These are phyloP conservation scores for Cadophora gregata DNA, from an alignment of 2,329 filamentous ascomycete genomes.

Conservation along the genomic window DNA sequence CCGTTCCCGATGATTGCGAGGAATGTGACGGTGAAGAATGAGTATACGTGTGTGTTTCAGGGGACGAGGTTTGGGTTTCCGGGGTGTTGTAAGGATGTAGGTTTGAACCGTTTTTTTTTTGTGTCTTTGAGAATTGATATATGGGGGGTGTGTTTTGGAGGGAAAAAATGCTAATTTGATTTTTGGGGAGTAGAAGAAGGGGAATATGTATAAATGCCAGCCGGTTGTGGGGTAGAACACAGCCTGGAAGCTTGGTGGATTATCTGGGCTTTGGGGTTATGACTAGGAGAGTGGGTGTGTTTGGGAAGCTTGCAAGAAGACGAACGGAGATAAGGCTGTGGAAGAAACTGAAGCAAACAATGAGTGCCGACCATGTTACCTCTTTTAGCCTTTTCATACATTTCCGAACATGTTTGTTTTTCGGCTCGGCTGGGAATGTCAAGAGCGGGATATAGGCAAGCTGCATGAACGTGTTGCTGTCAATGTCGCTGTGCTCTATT, in stretches of 20 bases:
- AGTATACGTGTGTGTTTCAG: constrained; percentile 13
- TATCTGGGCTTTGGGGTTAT: not conserved
- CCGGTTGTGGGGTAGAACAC: not conserved
- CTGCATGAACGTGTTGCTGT: not conserved
- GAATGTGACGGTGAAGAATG: not conserved
- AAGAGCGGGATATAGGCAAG: not conserved
- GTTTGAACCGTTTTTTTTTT: not conserved
- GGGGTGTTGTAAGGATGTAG: constrained; percentile 14
- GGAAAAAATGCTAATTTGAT: not conserved
- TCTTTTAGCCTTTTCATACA: not conserved
- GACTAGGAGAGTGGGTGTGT: not conserved
- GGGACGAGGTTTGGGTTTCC: constrained; percentile 7
- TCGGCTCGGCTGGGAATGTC: not conserved
- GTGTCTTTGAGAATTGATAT: not conserved
- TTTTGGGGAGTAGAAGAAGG: not conserved
- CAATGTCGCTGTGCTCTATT: not conserved
- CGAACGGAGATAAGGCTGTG: not conserved
- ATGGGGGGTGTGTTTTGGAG: not conserved
- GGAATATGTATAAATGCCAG: not conserved
- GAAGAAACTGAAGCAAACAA: not conserved
- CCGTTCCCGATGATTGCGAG: not conserved
- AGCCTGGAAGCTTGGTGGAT: too few relatives aligned
- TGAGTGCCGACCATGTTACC: not conserved
- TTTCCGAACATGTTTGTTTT: not conserved
- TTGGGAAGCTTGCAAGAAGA: not conserved